Percentiles rank a stretch among this genome's conserved stretches.
Conservation (phyloP, 2,329 filamentous ascomycete genomes). For the Trichoderma koningiopsis region DNA sequence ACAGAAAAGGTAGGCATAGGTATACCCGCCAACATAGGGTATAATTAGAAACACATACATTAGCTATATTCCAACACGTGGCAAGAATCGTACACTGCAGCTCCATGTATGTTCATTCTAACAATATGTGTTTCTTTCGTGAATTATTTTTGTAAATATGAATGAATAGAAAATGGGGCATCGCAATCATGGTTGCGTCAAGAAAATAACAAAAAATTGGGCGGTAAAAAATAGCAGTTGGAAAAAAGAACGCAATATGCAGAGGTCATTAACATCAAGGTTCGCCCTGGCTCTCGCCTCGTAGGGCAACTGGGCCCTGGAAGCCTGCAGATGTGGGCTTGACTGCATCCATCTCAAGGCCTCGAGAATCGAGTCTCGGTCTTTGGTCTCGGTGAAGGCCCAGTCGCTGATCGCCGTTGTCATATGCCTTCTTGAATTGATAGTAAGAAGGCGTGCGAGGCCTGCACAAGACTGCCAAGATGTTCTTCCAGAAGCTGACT, state of each 20-base stretch:
- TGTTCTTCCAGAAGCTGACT: conserved; percentile 73
- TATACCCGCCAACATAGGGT: conserved; percentile 12
- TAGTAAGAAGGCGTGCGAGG: conserved; percentile 88
- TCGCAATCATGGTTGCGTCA: not conserved
- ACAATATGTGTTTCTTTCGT: conserved; percentile 14
- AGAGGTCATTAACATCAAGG: conserved; percentile 21
- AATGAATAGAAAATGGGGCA: not conserved
- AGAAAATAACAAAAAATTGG: not conserved
- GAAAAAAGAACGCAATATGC: conserved; percentile 9
- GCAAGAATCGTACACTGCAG: conserved; percentile 22
- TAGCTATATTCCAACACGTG: conserved; percentile 20
- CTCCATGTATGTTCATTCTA: conserved; percentile 20
- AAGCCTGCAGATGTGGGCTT: conserved; percentile 46
- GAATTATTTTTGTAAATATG: not conserved
- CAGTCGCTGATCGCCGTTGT: conserved; percentile 82
- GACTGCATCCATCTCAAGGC: conserved; percentile 74
- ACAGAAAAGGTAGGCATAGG: conserved; percentile 5
- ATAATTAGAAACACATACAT: conserved; percentile 26
- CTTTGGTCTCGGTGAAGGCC: conserved; percentile 50
- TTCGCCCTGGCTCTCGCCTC: conserved; percentile 36
- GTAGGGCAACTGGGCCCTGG: conserved; percentile 55
- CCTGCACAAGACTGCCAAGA: conserved; percentile 76
- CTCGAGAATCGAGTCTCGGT: conserved; percentile 54
- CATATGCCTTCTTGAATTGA: conserved; percentile 76
- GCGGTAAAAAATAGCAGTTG: not conserved